Base-by-base conservation (phyloP, 1,284 basidiomycete species). In the Trichosporon sp. region DNA sequence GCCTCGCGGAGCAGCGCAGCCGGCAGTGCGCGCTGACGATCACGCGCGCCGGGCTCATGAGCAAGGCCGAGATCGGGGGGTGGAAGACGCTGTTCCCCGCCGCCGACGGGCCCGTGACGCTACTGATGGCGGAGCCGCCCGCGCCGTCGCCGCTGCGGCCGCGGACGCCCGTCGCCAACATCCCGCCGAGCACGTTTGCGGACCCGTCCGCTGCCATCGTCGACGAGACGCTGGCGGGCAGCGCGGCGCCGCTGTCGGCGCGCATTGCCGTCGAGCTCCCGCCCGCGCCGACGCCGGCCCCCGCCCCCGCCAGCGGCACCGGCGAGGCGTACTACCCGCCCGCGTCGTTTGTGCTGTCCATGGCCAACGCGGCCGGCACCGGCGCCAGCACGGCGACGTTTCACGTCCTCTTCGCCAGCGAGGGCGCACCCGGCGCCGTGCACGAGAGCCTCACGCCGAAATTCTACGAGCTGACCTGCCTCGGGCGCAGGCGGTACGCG, bases 1-100 rank as follows among this genome's bases (percentile, higher is more conserved):
- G 80, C 32, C 89, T 88, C 76, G 87, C 87, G 15, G 81, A 83
- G 21, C 81, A 83, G 5, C 85, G 83, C 51, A 73, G 72, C 1
- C 70, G 73, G 0, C 74, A 79, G 62, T 80, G 74, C 72, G 70
- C 74, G 32, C 35, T 80, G 51, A 69, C 62, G 27, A 67, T 81
- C 18, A 75, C 71, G 18, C 51, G 66, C 15, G 53, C 70, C 11
- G 76, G 76, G 0, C 18, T 69, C 5, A 73, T 80, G 68, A 31
- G 47, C 3, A 34, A 56, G 13, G 74, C 73, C 34, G 80, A 81
- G 65, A 23, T 74, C 34, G 74, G 21, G 76, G 78, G 70, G 15
- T 81, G 75, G 77, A 47, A 56, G 23, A 51, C 67, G 7, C 15
- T 75, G 11, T 35, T 68, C 15, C 42, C 42, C 12, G 56, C 65